Percentiles rank a stretch among this genome's conserved stretches.
phyloP scores from a whole-genome alignment of 352 stramenopile species.

The Globisporangium carolinianum region DNA sequence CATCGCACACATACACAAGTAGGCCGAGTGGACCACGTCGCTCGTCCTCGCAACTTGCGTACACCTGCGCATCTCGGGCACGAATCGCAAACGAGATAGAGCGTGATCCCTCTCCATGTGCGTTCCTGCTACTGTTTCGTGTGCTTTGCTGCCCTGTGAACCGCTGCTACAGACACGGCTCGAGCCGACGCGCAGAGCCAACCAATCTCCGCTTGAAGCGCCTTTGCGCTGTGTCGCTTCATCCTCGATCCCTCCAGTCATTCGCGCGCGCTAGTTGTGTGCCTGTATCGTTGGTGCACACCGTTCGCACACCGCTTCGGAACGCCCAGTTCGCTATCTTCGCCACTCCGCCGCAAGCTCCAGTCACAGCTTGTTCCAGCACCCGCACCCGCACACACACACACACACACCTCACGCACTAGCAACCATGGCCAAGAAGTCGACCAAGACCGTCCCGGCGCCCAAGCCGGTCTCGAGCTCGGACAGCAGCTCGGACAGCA shows the following conservation, averaged over 20 bases:
- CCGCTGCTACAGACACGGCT: too few species aligned
- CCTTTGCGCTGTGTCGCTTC: slow-evolving; percentile 10
- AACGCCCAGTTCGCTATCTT: slow-evolving; percentile 15
- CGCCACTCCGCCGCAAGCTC: slow-evolving; percentile 3
- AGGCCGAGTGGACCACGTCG: too few species aligned
- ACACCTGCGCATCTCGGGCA: too few species aligned
- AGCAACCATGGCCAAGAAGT: slow-evolving; percentile 31
- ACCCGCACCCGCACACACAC: slow-evolving; percentile 3
- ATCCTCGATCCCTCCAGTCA: slow-evolving; percentile 9
- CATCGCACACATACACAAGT: too few species aligned
- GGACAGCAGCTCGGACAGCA: slow-evolving; percentile 32
- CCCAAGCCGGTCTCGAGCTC: slow-evolving; percentile 28
- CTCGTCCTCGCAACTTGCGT: too few species aligned
- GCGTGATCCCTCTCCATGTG: not conserved
- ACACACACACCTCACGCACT: not conserved
- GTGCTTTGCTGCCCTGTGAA: too few species aligned
- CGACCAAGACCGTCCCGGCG: slow-evolving; percentile 14
- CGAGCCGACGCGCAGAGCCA: slow-evolving; percentile 13
- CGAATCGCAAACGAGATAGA: too few species aligned
- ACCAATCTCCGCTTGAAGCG: slow-evolving; percentile 15
- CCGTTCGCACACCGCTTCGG: not conserved
- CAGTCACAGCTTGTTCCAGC: not conserved
- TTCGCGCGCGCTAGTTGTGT: not conserved
- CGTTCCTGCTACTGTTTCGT: not conserved
- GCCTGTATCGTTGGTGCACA: too few species aligned